Conservation (phyloP, 129 eudicot genomes). For the Gnaphalium uliginosum region DNA sequence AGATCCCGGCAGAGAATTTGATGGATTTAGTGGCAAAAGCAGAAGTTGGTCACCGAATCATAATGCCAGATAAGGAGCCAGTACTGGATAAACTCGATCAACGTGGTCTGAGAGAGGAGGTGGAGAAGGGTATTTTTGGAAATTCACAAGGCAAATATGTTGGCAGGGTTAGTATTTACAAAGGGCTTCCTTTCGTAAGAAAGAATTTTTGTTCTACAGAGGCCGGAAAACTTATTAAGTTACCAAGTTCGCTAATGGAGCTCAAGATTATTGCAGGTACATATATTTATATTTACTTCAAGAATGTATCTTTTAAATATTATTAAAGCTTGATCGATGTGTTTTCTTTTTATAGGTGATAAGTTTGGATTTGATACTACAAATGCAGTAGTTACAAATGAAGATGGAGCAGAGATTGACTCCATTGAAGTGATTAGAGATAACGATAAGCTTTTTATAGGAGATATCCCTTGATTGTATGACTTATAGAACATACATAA, state of each 20-base stretch:
- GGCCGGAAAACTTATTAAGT: conserved; percentile 69
- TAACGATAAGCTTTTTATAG: conserved; percentile 75
- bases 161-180: conserved; percentile 68
- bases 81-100: conserved; percentile 13
- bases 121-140: conserved; percentile 29
- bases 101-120: conserved; percentile 17
- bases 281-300: not conserved
- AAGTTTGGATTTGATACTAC: conserved; percentile 77
- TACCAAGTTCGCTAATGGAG: conserved; percentile 68
- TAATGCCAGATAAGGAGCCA: conserved; percentile 43
- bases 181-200: conserved; percentile 76
- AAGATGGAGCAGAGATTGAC: conserved; percentile 88
- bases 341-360: conserved; percentile 43
- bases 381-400: conserved; percentile 62
- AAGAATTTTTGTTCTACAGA: conserved; percentile 46
- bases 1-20: conserved; percentile 45
- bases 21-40: conserved; percentile 55
- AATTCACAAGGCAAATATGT: conserved; percentile 29
- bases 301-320: not conserved
- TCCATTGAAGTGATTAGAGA: conserved; percentile 87
- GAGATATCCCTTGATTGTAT: conserved; percentile 38
- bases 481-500: not conserved
- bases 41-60: conserved; percentile 69
- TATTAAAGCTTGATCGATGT: not conserved
- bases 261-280: conserved; percentile 86